Evolutionary conservation across 2,329 filamentous ascomycete genomes (phyloP).

Genomic region (Fusarium oxysporum): DNA sequence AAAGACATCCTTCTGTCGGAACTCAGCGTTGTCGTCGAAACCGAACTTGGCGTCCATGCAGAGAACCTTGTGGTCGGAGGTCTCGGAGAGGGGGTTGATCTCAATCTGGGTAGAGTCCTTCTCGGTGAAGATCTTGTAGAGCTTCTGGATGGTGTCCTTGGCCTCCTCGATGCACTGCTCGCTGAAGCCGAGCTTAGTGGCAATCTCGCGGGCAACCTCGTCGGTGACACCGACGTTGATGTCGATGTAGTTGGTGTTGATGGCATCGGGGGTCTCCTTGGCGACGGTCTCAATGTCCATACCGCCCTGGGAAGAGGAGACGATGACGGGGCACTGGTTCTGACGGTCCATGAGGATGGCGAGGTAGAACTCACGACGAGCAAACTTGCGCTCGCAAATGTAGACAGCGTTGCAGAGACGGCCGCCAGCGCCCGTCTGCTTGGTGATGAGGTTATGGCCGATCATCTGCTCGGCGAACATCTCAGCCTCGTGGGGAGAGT

Average conservation of each 20-base stretch:
- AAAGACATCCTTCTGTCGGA: constrained; percentile 97
- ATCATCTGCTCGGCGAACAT: constrained; percentile 99
- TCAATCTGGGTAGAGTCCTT: constrained; percentile 99
- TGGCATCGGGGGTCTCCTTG: constrained; percentile 96
- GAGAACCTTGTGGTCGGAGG: constrained; percentile 96
- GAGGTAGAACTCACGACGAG: constrained; percentile 98
- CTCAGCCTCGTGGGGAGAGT: constrained; percentile 94
- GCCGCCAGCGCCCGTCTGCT: constrained; percentile 95
- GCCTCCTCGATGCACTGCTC: constrained; percentile 97
- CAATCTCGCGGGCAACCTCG: constrained; percentile 90
- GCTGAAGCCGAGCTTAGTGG: constrained; percentile 93
- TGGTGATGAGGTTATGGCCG: constrained; percentile 98
- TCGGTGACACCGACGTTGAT: constrained; percentile 96
- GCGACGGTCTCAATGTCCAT: constrained; percentile 99
- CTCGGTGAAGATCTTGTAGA: constrained; percentile 99
- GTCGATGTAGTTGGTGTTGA: constrained; percentile 92
- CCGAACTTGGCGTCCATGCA: constrained; percentile 99
- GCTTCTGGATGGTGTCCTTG: constrained; percentile 96
- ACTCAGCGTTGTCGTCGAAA: constrained; percentile 99
- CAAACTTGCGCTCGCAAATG: constrained; percentile 99
- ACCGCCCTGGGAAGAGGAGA: constrained; percentile 97
- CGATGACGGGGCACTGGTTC: constrained; percentile 91
- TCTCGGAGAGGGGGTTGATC: constrained; percentile 99
- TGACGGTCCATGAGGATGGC: constrained; percentile 98
- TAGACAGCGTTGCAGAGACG: constrained; percentile 97